Conservation (phyloP, 108 stramenopile genomes). For the Schizochytrium sp. region DNA sequence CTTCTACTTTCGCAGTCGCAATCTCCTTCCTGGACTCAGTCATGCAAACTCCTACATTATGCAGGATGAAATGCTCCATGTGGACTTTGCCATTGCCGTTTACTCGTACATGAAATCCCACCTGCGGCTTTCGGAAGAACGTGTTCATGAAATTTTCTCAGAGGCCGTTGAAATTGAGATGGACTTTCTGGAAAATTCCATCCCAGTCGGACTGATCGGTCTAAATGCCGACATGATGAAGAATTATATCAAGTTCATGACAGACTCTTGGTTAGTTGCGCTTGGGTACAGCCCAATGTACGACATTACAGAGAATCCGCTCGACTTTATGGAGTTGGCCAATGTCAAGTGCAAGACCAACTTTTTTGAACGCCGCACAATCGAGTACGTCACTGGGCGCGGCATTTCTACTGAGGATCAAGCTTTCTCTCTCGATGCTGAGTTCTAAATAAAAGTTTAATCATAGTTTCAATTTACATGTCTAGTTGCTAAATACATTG, state of each 20-base stretch:
- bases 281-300: neutral
- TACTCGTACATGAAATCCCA: neutral
- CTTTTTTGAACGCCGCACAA: neutral
- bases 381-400: too few species aligned
- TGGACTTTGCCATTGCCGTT: neutral
- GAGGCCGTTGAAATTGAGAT: neutral
- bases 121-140: neutral
- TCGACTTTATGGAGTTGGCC: neutral
- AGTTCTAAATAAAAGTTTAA: too few species aligned
- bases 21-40: neutral
- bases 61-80: neutral
- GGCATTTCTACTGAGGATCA: too few species aligned
- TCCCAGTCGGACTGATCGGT: neutral
- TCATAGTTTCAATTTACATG: too few species aligned
- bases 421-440: too few species aligned
- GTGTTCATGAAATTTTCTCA: neutral
- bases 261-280: neutral
- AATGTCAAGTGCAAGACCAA: neutral
- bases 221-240: neutral
- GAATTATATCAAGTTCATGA: neutral
- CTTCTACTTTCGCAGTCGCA: constrained; percentile 16
- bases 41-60: neutral
- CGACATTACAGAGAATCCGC: neutral
- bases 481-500: too few species aligned
- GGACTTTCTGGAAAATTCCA: neutral